Evolutionary conservation across 139 green algal species (phyloP), one percentile per base, ranked within the genome.

Genomic region (Volvox africanus): DNA sequence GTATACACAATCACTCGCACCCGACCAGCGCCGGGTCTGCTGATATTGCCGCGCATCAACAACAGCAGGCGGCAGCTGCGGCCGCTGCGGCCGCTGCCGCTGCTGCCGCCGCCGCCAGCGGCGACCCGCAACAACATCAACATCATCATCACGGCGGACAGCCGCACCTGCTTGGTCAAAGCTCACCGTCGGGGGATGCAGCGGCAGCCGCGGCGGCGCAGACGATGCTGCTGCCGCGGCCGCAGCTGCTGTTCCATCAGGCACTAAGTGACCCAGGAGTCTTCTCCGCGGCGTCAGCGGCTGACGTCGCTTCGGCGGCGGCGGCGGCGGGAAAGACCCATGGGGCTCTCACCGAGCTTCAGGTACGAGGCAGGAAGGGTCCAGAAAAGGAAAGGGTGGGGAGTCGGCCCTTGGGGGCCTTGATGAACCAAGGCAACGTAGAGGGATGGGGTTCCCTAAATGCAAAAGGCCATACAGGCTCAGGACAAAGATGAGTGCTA

Each of bases 231-330:
- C 26, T 81, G 84, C 35, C 37, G 68, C 28, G 20, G 17, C 36
- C 82, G 61, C 82, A 65, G 18, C 65, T 67, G 28, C 61, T 88
- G 65, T 88, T 88, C 67, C 84, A 89, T 16, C 67, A 89, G 30
- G 84, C 84, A 12, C 68, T 81, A 12, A 81, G 68, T 73, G 84
- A 89, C 68, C 68, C 84, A 18, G 84, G 84, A 35, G 84, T 35
- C 36, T 81, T 81, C 36, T 65, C 36, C 14, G 84, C 26, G 24
- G 84, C 84, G 36, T 18, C 37, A 44, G 68, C 61, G 32, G 81
- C 32, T 6, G 77, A 55, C 44, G 44, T 55, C 44, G 44, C 22
- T 37, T 50, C 62, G 62, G 82, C 65, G 82, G 44, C 67, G 21
- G 62, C 68, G 36, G 67, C 67, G 24, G 67, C 36, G 36, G 84